phyloP scores from a whole-genome alignment of 148 eudicot genomes.

The Rhododendron griersonianum region DNA sequence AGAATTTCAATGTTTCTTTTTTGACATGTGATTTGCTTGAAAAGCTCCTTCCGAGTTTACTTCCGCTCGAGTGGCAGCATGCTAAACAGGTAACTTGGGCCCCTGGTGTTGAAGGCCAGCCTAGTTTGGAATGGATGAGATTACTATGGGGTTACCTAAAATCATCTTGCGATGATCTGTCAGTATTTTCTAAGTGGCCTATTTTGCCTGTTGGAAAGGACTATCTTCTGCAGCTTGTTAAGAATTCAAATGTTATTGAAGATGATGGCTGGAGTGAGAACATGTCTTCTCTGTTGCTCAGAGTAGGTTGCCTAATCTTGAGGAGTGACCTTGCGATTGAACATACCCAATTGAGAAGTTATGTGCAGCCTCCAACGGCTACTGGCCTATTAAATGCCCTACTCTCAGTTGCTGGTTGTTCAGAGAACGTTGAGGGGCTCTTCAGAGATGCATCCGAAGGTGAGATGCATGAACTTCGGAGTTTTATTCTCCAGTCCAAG shows the following conservation, averaged over 20 bases:
- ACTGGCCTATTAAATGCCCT: constrained; percentile 76
- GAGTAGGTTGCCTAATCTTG: constrained; percentile 78
- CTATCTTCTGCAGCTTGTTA: constrained; percentile 69
- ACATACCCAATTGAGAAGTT: constrained; percentile 63
- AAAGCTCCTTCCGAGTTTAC: constrained; percentile 63
- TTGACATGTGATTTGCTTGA: constrained; percentile 78
- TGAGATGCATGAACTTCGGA: constrained; percentile 82
- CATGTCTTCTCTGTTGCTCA: constrained; percentile 68
- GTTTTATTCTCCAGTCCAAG: constrained; percentile 91
- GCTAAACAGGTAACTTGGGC: constrained; percentile 80
- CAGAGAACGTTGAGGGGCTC: constrained; percentile 53
- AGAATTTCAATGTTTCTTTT: constrained; percentile 69
- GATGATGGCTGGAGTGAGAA: constrained; percentile 99
- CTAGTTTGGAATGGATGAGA: constrained; percentile 85
- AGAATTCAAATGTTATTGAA: constrained; percentile 78
- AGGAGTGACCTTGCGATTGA: constrained; percentile 61
- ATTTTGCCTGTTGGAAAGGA: constrained; percentile 80
- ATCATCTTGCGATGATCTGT: constrained; percentile 67
- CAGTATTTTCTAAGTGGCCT: constrained; percentile 87
- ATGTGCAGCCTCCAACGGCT: constrained; percentile 84
- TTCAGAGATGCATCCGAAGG: constrained; percentile 79
- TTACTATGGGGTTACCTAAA: constrained; percentile 74
- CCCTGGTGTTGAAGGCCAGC: constrained; percentile 72
- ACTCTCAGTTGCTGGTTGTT: constrained; percentile 48
- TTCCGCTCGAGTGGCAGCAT: constrained; percentile 87